A percentile compares a stretch with the other conserved stretches of the same genome.
These are phyloP conservation scores for Viridothelium virens DNA, from an alignment of 495 filamentous ascomycete genomes.

Conservation along the genomic window DNA sequence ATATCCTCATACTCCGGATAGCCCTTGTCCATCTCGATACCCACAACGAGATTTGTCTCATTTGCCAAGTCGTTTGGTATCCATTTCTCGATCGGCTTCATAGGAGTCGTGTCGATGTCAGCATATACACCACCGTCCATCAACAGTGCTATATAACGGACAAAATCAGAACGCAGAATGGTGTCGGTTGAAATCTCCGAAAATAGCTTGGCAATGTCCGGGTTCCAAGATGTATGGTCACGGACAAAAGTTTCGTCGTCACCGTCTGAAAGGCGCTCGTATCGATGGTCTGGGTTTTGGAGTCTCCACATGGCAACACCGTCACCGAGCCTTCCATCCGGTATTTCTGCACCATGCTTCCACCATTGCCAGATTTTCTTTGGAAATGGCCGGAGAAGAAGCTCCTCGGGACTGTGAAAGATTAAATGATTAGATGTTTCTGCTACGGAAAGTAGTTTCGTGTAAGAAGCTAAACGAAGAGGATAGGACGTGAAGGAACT, in stretches of 20 bases:
- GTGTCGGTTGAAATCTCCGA: not conserved
- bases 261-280: not conserved
- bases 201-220: not conserved
- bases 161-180: not conserved
- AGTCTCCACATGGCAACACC: not conserved
- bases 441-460: not conserved
- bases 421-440: not conserved
- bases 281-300: not conserved
- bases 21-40: conserved; percentile 2
- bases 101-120: not conserved
- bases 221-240: not conserved
- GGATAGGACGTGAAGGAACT: not conserved
- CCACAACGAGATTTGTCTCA: not conserved
- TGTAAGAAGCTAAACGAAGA: not conserved
- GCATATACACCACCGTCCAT: conserved; percentile 6
- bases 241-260: conserved; percentile 3
- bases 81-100: not conserved
- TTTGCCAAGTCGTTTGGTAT: not conserved
- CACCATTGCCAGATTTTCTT: conserved; percentile 5
- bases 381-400: not conserved
- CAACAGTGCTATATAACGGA: conserved; percentile 1
- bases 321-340: not conserved
- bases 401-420: not conserved
- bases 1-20: not conserved
- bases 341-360: not conserved